These are phyloP conservation scores for Fusarium sterilihyphosum DNA, from an alignment of 2,329 filamentous ascomycete genomes.

Conservation along the genomic window DNA sequence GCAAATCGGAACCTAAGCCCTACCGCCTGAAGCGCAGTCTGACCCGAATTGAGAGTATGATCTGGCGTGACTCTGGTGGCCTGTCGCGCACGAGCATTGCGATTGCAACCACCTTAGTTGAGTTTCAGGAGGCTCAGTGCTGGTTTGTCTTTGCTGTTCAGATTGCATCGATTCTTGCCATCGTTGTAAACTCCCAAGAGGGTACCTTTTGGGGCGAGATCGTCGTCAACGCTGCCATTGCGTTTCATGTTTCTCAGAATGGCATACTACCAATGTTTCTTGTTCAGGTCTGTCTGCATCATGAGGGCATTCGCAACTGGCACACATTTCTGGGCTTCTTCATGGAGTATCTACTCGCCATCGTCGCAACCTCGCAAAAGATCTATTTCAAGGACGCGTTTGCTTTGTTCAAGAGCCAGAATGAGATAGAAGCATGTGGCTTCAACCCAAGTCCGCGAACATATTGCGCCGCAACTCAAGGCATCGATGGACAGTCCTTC, in stretches of 20 bases:
- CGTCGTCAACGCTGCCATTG: slow-evolving; percentile 51
- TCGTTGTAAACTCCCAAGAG: slow-evolving; percentile 53
- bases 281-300: slow-evolving; percentile 51
- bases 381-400: slow-evolving; percentile 49
- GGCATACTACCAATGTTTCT: slow-evolving; percentile 52
- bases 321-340: slow-evolving; percentile 54
- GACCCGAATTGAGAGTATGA: slow-evolving; percentile 50
- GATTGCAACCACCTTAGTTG: slow-evolving; percentile 53
- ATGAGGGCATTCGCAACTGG: slow-evolving; percentile 54
- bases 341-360: slow-evolving; percentile 51
- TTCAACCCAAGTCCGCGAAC: slow-evolving; percentile 51
- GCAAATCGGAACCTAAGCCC: slow-evolving; percentile 30
- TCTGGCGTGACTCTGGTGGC: slow-evolving; percentile 51
- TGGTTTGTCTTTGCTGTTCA: slow-evolving; percentile 54
- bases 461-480: slow-evolving; percentile 50
- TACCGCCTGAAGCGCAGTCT: slow-evolving; percentile 44
- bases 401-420: slow-evolving; percentile 48
- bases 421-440: slow-evolving; percentile 47
- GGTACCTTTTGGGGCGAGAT: slow-evolving; percentile 54
- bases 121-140: slow-evolving; percentile 53
- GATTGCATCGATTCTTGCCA: slow-evolving; percentile 53
- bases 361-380: slow-evolving; percentile 51
- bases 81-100: slow-evolving; percentile 52
- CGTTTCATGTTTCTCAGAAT: slow-evolving; percentile 51
- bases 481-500: slow-evolving; percentile 47